A percentile compares a stretch with the other conserved stretches of the same genome.
These are phyloP conservation scores for Aureobasidium zeae DNA, from an alignment of 2,329 filamentous ascomycete genomes.

Conservation along the genomic window DNA sequence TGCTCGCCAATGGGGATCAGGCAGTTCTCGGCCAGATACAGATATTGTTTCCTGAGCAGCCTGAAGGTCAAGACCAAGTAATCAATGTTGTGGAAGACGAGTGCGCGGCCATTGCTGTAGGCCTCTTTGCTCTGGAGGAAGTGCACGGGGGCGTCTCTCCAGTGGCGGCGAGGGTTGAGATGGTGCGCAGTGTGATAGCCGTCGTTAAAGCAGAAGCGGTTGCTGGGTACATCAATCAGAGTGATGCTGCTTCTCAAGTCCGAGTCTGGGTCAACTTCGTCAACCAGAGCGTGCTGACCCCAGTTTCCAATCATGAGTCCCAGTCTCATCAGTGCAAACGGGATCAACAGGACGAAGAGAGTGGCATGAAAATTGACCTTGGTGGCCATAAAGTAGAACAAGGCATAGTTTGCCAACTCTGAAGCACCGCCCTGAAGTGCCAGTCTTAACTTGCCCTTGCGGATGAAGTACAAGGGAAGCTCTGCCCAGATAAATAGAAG, in stretches of 20 bases:
- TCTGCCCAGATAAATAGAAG: slow-evolving; percentile 66
- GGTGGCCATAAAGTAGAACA: slow-evolving; percentile 44
- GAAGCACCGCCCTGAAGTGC: slow-evolving; percentile 51
- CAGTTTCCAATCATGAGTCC: slow-evolving; percentile 76
- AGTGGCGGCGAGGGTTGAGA: slow-evolving; percentile 67
- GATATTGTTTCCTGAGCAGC: slow-evolving; percentile 62
- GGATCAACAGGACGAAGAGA: slow-evolving; percentile 56
- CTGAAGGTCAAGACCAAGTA: slow-evolving; percentile 66
- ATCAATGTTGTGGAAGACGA: slow-evolving; percentile 75
- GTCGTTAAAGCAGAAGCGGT: slow-evolving; percentile 74
- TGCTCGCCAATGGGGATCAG: slow-evolving; percentile 67
- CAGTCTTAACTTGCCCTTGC: slow-evolving; percentile 48
- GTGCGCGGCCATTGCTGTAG: slow-evolving; percentile 57
- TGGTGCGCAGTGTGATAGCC: slow-evolving; percentile 77
- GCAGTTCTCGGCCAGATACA: slow-evolving; percentile 53
- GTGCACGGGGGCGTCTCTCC: slow-evolving; percentile 67
- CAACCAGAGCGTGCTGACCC: slow-evolving; percentile 76
- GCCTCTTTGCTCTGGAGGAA: slow-evolving; percentile 61
- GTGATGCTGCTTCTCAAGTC: slow-evolving; percentile 74
- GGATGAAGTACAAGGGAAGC: slow-evolving; percentile 62
- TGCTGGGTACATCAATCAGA: slow-evolving; percentile 67
- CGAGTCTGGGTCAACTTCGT: slow-evolving; percentile 63
- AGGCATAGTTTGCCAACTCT: slow-evolving; percentile 50
- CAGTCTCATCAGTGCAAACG: slow-evolving; percentile 55
- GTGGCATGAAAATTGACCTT: slow-evolving; percentile 47